A percentile compares a stretch with the other conserved stretches of the same genome.
Conservation (phyloP, 2,329 filamentous ascomycete genomes). For the Cladosporium sp. region DNA sequence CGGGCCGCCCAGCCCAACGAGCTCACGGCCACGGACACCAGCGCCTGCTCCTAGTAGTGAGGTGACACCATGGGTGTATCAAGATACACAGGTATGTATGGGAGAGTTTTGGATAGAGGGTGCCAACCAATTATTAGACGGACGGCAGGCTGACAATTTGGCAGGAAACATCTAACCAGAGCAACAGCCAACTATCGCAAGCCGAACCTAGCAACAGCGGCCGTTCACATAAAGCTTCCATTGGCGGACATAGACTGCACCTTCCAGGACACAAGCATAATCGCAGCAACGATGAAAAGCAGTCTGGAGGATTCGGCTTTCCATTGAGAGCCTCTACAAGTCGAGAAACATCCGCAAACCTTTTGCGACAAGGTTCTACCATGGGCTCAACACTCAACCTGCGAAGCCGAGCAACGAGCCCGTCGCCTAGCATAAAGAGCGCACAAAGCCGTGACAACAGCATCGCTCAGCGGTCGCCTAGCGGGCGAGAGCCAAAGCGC, state of each 20-base stretch:
- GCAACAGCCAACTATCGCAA: neutral
- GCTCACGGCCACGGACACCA: slow-evolving; percentile 76
- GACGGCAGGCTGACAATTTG: neutral
- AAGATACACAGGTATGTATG: slow-evolving; percentile 41
- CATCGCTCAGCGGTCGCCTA: slow-evolving; percentile 52
- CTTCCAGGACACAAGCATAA: slow-evolving; percentile 66
- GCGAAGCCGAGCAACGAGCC: slow-evolving; percentile 67
- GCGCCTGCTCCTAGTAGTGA: slow-evolving; percentile 55
- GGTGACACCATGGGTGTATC: slow-evolving; percentile 95
- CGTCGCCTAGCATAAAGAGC: slow-evolving; percentile 70
- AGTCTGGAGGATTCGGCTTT: slow-evolving; percentile 39
- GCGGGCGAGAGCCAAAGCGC: slow-evolving; percentile 42
- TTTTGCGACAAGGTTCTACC: slow-evolving; percentile 44
- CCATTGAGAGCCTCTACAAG: slow-evolving; percentile 67
- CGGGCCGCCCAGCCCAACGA: slow-evolving; percentile 64
- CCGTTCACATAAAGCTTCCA: slow-evolving; percentile 34
- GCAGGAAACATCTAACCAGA: slow-evolving; percentile 7
- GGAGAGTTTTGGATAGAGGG: neutral
- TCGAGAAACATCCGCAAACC: slow-evolving; percentile 65
- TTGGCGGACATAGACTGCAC: slow-evolving; percentile 55
- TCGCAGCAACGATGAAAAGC: slow-evolving; percentile 56
- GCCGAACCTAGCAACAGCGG: slow-evolving; percentile 28
- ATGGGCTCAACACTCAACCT: slow-evolving; percentile 47
- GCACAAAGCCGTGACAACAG: slow-evolving; percentile 44
- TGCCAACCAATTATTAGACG: neutral